phyloP scores from a whole-genome alignment of 2,329 filamentous ascomycete species.

The Juglanconis sp. region DNA sequence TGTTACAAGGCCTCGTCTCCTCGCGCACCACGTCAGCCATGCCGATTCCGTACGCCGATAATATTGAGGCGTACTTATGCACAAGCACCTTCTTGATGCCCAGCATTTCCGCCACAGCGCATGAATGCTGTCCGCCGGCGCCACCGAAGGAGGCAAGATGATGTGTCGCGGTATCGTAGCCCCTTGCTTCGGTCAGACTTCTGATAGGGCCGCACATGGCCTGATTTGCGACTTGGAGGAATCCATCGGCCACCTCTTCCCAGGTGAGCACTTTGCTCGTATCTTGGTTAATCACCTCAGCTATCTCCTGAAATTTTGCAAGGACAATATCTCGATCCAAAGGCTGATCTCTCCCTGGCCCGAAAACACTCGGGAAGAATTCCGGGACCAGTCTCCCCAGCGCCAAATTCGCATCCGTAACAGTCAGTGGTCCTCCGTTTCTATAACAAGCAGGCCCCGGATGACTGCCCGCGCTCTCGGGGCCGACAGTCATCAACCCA shows the following conservation, averaged over 20 bases:
- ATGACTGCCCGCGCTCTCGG: conserved; percentile 1
- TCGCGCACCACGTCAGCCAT: conserved; percentile 14
- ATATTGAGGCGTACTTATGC: conserved; percentile 11
- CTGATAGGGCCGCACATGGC: conserved; percentile 12
- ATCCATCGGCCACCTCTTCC: conserved; percentile 10
- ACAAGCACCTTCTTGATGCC: conserved; percentile 1
- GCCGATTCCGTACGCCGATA: conserved; percentile 12
- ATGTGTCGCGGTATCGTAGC: conserved; percentile 51
- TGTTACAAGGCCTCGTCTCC: conserved; percentile 28
- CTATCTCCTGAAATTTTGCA: background rate
- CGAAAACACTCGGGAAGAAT: conserved; percentile 9
- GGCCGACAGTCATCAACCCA: conserved; percentile 6
- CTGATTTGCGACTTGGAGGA: conserved; percentile 7
- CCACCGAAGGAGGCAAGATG: conserved; percentile 53
- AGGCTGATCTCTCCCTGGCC: conserved; percentile 2
- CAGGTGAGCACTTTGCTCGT: conserved; percentile 22
- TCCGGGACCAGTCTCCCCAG: conserved; percentile 9
- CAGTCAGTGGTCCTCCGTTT: conserved; percentile 11
- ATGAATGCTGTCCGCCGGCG: conserved; percentile 11
- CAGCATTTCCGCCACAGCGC: conserved; percentile 5
- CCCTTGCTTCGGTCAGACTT: conserved; percentile 3
- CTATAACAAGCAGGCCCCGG: conserved; percentile 10
- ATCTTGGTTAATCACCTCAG: conserved; percentile 4
- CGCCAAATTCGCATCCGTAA: conserved; percentile 9
- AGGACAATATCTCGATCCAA: conserved; percentile 4